Base-by-base conservation (phyloP, 2,329 filamentous ascomycete genomes). In the Ophiocordyceps unilateralis region DNA sequence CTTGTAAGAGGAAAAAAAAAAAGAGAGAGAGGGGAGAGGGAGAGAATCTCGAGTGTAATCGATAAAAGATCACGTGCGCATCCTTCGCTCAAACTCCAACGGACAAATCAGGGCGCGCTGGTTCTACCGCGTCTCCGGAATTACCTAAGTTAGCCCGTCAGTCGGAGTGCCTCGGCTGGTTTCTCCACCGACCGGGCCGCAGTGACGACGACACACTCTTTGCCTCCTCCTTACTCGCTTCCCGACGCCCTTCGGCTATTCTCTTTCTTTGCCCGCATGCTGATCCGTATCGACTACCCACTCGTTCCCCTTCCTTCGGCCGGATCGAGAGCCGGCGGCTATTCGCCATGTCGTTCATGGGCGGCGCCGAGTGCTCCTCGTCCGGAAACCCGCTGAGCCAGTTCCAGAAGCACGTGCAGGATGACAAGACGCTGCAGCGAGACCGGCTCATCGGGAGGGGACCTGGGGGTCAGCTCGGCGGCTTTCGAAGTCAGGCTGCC, bases 381-480 rank as follows among this genome's bases (percentile, higher is more conserved):
- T 87, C 84, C 50, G 86, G 82, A 57, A 98, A 98, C 63, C 91
- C 93, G 45, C 78, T 98, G 55, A 89, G 85, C 59, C 91, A 96
- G 69, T 93, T 98, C 62, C 86, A 88, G 50, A 98, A 98, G 65
- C 88, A 95, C 63, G 85, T 91, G 45, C 84, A 93, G 58, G 86
- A 93, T 72, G 91, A 98, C 68, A 93, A 88, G 65, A 91, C 84
- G 45, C 69, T 96, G 45, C 91, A 96, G 65, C 75, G 88, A 55
- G 91, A 98, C 62, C 78, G 91, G 46, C 70, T 96, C 47, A 79
- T 84, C 46, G 85, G 84, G 48, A 70, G 81, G 50, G 79, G 78
- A 1, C 81, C 83, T 0, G 77, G 74, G 38, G 79, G 74, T 8
- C 68, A 81, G 55, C 72, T 83, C 54, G 81, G 83, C 58, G 76